These are phyloP conservation scores for Trichoderma sp. DNA, from an alignment of 2,329 filamentous ascomycete species.

Conservation along the genomic window DNA sequence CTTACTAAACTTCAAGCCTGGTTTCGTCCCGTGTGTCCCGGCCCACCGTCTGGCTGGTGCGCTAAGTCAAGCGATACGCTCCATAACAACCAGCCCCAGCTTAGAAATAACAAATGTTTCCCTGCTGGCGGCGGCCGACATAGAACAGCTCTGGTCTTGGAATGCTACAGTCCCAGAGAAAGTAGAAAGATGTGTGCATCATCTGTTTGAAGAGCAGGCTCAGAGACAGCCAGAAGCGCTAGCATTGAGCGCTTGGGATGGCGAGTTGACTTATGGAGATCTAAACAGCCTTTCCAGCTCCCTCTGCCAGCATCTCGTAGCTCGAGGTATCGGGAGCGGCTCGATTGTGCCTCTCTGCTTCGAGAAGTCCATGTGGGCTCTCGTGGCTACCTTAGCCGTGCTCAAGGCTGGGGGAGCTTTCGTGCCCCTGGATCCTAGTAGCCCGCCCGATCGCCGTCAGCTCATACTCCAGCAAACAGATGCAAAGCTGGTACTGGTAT, in stretches of 20 bases:
- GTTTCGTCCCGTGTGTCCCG: too few relatives aligned
- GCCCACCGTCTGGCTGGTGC: too few relatives aligned
- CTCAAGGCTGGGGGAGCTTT: slow-evolving; percentile 11
- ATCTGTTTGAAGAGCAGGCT: neutral
- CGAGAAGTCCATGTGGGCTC: slow-evolving; percentile 11
- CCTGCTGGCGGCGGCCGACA: neutral
- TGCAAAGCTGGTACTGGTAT: too few relatives aligned
- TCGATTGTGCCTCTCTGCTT: neutral
- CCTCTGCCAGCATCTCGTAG: slow-evolving; percentile 11
- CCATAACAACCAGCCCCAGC: neutral
- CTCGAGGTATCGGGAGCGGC: slow-evolving; percentile 1
- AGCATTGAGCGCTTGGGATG: slow-evolving; percentile 10
- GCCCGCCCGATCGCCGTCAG: too few relatives aligned
- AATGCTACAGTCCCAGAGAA: neutral
- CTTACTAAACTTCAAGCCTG: too few relatives aligned
- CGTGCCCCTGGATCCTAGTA: neutral
- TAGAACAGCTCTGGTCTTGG: neutral
- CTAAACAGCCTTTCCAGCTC: slow-evolving; percentile 6
- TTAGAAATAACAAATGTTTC: neutral
- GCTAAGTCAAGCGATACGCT: too few relatives aligned
- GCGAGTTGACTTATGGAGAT: slow-evolving; percentile 10
- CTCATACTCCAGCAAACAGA: too few relatives aligned
- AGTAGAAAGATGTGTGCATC: neutral
- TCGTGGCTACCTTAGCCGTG: neutral
- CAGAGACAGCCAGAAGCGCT: neutral